Percentiles rank a stretch among this genome's conserved stretches.
phyloP scores from a whole-genome alignment of 2,329 filamentous ascomycete genomes.

The Capronia epimyces region DNA sequence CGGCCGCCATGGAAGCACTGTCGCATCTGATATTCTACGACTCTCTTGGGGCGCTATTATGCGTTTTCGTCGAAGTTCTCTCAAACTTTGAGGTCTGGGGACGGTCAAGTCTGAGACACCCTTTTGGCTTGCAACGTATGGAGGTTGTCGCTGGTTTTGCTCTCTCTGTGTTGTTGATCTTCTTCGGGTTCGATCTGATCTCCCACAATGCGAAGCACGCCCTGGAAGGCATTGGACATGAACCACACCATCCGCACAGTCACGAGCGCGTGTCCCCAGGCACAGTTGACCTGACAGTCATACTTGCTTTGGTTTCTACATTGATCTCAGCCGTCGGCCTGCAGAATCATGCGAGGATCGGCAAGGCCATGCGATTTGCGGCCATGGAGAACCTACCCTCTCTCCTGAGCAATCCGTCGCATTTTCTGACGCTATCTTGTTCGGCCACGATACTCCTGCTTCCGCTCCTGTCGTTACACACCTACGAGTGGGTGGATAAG shows the following conservation, averaged over 20 bases:
- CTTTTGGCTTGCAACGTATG: constrained; percentile 83
- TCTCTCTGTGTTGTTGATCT: constrained; percentile 92
- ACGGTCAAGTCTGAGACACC: constrained; percentile 83
- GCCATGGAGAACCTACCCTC: constrained; percentile 76
- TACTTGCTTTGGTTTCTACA: constrained; percentile 76
- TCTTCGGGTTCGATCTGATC: constrained; percentile 92
- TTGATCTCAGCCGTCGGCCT: constrained; percentile 80
- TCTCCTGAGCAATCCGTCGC: constrained; percentile 88
- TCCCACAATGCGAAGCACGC: constrained; percentile 90
- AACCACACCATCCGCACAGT: constrained; percentile 63
- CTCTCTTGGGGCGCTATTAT: constrained; percentile 83
- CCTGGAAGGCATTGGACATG: constrained; percentile 68
- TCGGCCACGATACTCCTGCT: constrained; percentile 73
- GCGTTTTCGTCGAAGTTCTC: constrained; percentile 85
- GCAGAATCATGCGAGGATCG: constrained; percentile 86
- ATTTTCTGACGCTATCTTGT: constrained; percentile 87
- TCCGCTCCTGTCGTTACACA: constrained; percentile 72
- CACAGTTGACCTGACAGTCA: constrained; percentile 72
- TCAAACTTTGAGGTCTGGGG: constrained; percentile 98
- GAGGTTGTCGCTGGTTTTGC: constrained; percentile 94
- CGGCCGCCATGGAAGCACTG: constrained; percentile 82
- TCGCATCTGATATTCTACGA: constrained; percentile 95
- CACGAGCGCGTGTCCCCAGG: constrained; percentile 66
- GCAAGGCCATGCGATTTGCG: constrained; percentile 80
- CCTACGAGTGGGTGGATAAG: constrained; percentile 78